Conservation (phyloP, 1,284 basidiomycete species). For the Amylostereum areolatum region DNA sequence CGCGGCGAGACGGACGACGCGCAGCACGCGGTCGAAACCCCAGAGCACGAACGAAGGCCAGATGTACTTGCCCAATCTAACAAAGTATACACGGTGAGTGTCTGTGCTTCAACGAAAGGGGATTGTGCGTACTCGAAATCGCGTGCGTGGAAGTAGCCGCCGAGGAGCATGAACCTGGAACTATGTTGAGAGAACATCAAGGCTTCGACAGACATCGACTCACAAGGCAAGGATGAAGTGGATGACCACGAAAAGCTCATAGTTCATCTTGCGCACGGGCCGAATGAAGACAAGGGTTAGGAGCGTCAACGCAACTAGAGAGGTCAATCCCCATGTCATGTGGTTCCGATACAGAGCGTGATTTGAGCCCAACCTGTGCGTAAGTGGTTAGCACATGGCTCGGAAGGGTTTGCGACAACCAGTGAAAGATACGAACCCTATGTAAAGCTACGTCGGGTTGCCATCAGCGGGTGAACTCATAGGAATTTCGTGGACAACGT, state of each 20-base stretch:
- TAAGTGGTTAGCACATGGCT: not conserved
- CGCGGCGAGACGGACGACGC: conserved; percentile 42
- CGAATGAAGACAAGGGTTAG: conserved; percentile 18
- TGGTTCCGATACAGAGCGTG: not conserved
- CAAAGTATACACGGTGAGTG: not conserved
- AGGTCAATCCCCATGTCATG: conserved; percentile 10
- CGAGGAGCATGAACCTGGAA: conserved; percentile 17
- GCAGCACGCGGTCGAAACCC: conserved; percentile 56
- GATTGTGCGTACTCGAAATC: conserved; percentile 17
- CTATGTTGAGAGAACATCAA: not conserved
- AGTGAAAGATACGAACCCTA: not conserved
- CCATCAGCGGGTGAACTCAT: not conserved
- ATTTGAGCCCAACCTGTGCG: not conserved
- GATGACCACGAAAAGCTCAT: conserved; percentile 21
- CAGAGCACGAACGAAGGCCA: conserved; percentile 61
- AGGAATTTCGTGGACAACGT: conserved; percentile 11
- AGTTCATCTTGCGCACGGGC: conserved; percentile 14
- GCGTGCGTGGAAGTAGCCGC: conserved; percentile 29
- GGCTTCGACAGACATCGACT: conserved; percentile 1
- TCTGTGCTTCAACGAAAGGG: not conserved
- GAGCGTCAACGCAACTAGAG: conserved; percentile 14
- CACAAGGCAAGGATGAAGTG: conserved; percentile 20
- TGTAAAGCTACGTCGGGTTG: not conserved
- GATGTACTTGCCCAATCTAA: conserved; percentile 30
- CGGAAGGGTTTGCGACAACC: not conserved